Evolutionary conservation across 2,329 filamentous ascomycete species (phyloP).

Genomic region (Phoma sp.): DNA sequence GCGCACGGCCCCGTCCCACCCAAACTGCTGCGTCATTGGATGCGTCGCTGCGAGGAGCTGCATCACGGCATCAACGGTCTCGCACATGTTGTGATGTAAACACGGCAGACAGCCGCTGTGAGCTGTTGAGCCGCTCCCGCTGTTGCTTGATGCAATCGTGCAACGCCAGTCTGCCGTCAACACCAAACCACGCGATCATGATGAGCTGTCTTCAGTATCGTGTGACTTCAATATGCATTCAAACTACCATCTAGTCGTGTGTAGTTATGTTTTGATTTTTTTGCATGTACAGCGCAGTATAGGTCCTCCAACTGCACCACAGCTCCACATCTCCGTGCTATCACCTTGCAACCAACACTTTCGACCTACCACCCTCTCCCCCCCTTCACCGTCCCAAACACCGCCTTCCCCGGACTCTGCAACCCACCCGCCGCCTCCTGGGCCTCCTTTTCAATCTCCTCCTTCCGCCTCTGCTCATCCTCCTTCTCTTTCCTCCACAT

Average conservation of each 20-base stretch:
- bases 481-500: conserved; percentile 37
- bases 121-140: conserved; percentile 11
- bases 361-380: conserved; percentile 33
- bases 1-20: conserved; percentile 8
- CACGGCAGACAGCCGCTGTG: conserved; percentile 11
- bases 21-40: conserved; percentile 14
- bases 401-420: conserved; percentile 48
- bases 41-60: neutral
- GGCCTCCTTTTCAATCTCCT: conserved; percentile 45
- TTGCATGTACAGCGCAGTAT: no score
- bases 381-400: conserved; percentile 45
- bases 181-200: neutral
- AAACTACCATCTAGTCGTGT: no score
- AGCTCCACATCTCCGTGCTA: neutral
- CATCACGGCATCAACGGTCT: conserved; percentile 7
- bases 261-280: no score
- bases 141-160: conserved; percentile 1
- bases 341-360: neutral
- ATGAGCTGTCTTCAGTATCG: no score
- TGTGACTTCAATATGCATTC: no score
- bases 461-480: conserved; percentile 38
- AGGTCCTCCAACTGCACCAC: no score
- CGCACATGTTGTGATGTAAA: conserved; percentile 18
- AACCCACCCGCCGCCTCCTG: conserved; percentile 49
- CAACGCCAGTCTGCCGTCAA: neutral